Percentiles rank a stretch among this genome's conserved stretches.
Evolutionary conservation across 2,329 filamentous ascomycete genomes (phyloP).

Genomic region (Cordyceps sp.): DNA sequence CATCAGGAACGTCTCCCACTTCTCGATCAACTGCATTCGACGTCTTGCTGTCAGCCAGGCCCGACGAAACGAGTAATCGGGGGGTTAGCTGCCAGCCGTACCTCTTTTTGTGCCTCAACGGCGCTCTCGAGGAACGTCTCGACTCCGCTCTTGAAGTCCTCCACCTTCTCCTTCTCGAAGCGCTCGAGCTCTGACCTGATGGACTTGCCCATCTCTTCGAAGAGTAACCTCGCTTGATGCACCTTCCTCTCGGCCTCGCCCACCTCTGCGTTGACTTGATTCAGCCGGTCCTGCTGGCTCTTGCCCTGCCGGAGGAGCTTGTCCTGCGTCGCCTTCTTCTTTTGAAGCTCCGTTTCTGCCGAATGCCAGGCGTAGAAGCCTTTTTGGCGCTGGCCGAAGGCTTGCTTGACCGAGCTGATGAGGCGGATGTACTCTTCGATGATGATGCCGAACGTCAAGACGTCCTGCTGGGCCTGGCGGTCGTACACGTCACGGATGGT

Average conservation of each 20-base stretch:
- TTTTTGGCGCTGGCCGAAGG: conserved; percentile 85
- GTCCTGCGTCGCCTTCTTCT: conserved; percentile 77
- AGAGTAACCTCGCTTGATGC: conserved; percentile 74
- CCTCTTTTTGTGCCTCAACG: conserved; percentile 97
- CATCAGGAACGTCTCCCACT: conserved; percentile 97
- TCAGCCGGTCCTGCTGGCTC: conserved; percentile 87
- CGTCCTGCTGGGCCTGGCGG: conserved; percentile 90
- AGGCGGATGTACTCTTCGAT: conserved; percentile 96
- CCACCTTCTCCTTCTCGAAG: conserved; percentile 94
- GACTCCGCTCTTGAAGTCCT: conserved; percentile 96
- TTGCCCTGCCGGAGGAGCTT: conserved; percentile 91
- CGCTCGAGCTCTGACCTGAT: conserved; percentile 85
- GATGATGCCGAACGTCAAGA: conserved; percentile 89
- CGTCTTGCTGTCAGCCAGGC: conserved; percentile 9
- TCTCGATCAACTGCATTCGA: conserved; percentile 50
- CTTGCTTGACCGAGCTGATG: conserved; percentile 87
- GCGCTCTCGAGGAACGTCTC: conserved; percentile 96
- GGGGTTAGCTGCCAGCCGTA: no score
- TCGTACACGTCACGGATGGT: conserved; percentile 93
- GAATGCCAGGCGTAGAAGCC: conserved; percentile 88
- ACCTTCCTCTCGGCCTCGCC: conserved; percentile 88
- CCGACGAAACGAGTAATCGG: no score
- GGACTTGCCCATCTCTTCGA: conserved; percentile 92
- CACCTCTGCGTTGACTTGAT: conserved; percentile 83
- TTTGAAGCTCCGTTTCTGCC: conserved; percentile 78